Evolutionary conservation across 2,329 filamentous ascomycete genomes (phyloP).

Genomic region (Claviceps humidiphila): DNA sequence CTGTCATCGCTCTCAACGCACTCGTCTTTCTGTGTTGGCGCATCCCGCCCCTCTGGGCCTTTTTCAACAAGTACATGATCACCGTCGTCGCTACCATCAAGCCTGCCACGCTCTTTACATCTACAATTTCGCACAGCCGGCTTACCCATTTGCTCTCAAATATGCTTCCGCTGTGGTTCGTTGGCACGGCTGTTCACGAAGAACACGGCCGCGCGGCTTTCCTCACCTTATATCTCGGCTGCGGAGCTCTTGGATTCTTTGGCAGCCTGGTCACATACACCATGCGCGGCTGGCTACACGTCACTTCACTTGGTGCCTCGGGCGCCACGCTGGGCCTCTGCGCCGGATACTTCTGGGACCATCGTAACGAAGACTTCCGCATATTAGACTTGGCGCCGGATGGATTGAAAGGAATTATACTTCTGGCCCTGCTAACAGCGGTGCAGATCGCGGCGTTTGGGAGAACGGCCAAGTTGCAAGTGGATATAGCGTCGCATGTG

Average conservation of each 20-base stretch:
- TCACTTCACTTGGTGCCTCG: conserved; percentile 52
- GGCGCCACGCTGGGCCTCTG: conserved; percentile 49
- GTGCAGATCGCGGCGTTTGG: conserved; percentile 36
- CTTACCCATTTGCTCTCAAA: conserved; percentile 50
- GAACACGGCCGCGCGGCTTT: conserved; percentile 58
- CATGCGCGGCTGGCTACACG: conserved; percentile 28
- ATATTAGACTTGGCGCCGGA: conserved; percentile 44
- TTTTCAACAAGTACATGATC: conserved; percentile 57
- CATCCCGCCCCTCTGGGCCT: conserved; percentile 48
- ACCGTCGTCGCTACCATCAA: conserved; percentile 51
- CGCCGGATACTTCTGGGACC: conserved; percentile 48
- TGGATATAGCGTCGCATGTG: conserved; percentile 41
- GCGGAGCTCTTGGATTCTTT: conserved; percentile 45
- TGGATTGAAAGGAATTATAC: conserved; percentile 40
- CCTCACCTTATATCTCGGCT: conserved; percentile 50
- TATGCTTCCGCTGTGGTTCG: conserved; percentile 50
- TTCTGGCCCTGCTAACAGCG: conserved; percentile 37
- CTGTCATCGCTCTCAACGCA: conserved; percentile 47
- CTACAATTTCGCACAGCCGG: conserved; percentile 56
- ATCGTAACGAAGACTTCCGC: conserved; percentile 42
- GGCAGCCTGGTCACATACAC: conserved; percentile 40
- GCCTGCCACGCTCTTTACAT: conserved; percentile 47
- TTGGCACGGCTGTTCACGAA: conserved; percentile 55
- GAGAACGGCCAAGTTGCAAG: conserved; percentile 25
- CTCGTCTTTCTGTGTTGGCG: conserved; percentile 46